Evolutionary conservation across 2,329 filamentous ascomycete species (phyloP).

Genomic region (Fusarium lyarnte): DNA sequence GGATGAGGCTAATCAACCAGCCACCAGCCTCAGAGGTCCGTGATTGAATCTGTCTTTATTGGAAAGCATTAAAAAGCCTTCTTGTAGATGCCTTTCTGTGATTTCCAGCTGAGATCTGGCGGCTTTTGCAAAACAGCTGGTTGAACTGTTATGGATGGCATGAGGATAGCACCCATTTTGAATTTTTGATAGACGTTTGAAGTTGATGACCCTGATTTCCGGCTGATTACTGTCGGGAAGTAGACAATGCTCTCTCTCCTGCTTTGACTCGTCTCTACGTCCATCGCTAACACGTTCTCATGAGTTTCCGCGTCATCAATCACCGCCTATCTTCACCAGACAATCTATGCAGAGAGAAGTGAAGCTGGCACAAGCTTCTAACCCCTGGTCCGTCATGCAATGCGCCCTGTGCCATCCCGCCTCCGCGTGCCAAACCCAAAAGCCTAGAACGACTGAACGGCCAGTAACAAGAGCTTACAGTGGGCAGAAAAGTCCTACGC

Average conservation of each 20-base stretch:
- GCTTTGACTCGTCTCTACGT: not conserved
- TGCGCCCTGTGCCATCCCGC: slow-evolving; percentile 37
- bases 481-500: slow-evolving; percentile 31
- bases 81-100: slow-evolving; percentile 1
- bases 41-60: slow-evolving; percentile 6
- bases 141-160: not conserved
- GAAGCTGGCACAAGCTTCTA: slow-evolving; percentile 41
- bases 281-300: not conserved
- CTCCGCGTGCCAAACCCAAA: slow-evolving; percentile 17
- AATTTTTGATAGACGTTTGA: slow-evolving; percentile 34
- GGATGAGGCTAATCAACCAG: slow-evolving; percentile 28
- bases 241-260: not conserved
- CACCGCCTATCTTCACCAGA: slow-evolving; percentile 1
- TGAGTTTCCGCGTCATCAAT: slow-evolving; percentile 14
- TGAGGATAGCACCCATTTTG: slow-evolving; percentile 16
- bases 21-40: slow-evolving; percentile 1
- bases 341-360: slow-evolving; percentile 18
- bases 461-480: slow-evolving; percentile 20
- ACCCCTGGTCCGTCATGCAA: slow-evolving; percentile 37
- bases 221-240: not conserved
- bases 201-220: slow-evolving; percentile 29
- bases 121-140: slow-evolving; percentile 22
- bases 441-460: slow-evolving; percentile 5
- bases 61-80: not conserved
- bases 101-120: slow-evolving; percentile 27